Percentiles rank a stretch among this genome's conserved stretches.
These are phyloP conservation scores for Sphagnurus paluster DNA, from an alignment of 1,284 basidiomycete genomes.

Conservation along the genomic window DNA sequence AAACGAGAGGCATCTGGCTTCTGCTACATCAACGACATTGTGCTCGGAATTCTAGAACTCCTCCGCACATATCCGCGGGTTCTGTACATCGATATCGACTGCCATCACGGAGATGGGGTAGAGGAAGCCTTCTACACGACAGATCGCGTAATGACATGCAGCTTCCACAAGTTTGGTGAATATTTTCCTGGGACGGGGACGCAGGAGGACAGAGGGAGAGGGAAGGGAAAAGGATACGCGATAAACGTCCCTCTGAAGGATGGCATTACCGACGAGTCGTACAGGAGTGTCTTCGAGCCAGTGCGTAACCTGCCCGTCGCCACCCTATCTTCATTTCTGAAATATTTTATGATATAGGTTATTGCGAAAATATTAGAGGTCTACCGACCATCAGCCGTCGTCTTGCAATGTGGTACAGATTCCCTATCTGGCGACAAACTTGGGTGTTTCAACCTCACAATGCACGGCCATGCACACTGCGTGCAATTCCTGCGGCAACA, in stretches of 20 bases:
- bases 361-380: slow-evolving; percentile 89
- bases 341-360: slow-evolving; percentile 55
- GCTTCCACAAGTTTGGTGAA: slow-evolving; percentile 96
- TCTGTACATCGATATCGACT: slow-evolving; percentile 97
- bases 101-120: slow-evolving; percentile 98
- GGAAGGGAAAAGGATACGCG: slow-evolving; percentile 87
- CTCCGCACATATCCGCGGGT: slow-evolving; percentile 83
- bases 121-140: slow-evolving; percentile 99
- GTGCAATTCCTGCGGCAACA: slow-evolving; percentile 86
- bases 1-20: slow-evolving; percentile 96
- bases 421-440: slow-evolving; percentile 95
- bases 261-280: slow-evolving; percentile 86
- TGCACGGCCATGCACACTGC: slow-evolving; percentile 93
- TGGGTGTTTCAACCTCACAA: slow-evolving; percentile 94
- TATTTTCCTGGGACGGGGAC: slow-evolving; percentile 97
- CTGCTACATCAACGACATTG: slow-evolving; percentile 98
- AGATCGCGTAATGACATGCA: slow-evolving; percentile 94
- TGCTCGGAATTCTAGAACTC: slow-evolving; percentile 87
- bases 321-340: not conserved
- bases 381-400: slow-evolving; percentile 86
- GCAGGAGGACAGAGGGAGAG: slow-evolving; percentile 84
- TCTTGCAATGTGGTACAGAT: slow-evolving; percentile 96
- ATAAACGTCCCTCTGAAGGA: slow-evolving; percentile 95
- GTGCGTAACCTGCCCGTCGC: slow-evolving; percentile 42
- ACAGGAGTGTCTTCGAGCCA: slow-evolving; percentile 87